Evolutionary conservation across 495 filamentous ascomycete species (phyloP).

Genomic region (Entonaema liquescens): DNA sequence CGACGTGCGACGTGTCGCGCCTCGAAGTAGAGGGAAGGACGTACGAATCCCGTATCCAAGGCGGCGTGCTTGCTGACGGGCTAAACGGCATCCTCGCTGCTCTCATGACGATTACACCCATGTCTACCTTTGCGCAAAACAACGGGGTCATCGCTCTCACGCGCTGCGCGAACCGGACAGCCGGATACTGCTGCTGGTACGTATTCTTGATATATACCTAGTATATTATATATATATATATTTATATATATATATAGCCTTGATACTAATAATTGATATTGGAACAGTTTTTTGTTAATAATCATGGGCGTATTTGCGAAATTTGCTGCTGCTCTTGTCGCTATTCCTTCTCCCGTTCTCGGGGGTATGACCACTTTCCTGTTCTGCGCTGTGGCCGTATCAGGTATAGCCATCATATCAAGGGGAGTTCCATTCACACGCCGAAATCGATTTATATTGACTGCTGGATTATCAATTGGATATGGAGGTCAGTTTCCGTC

Average conservation of each 20-base stretch:
- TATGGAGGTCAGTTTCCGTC: constrained; percentile 59
- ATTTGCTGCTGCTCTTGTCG: constrained; percentile 85
- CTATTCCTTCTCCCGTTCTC: constrained; percentile 81
- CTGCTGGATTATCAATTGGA: constrained; percentile 77
- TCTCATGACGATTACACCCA: constrained; percentile 84
- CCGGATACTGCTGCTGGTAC: constrained; percentile 74
- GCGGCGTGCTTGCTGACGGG: constrained; percentile 87
- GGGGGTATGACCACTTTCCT: constrained; percentile 96
- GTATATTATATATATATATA: background rate
- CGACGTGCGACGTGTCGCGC: constrained; percentile 82
- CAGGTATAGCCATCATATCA: constrained; percentile 84
- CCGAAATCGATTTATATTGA: constrained; percentile 88
- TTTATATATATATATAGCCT: constrained; percentile 2
- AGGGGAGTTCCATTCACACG: constrained; percentile 78
- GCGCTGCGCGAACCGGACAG: constrained; percentile 86
- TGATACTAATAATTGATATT: constrained; percentile 46
- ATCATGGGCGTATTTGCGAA: constrained; percentile 92
- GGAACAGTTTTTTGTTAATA: constrained; percentile 77
- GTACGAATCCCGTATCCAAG: constrained; percentile 91
- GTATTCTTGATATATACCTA: background rate
- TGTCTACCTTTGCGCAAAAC: constrained; percentile 83
- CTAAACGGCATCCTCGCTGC: constrained; percentile 82
- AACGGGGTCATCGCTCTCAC: constrained; percentile 93
- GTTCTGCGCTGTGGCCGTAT: constrained; percentile 84
- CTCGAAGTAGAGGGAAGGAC: constrained; percentile 80